Percentiles rank a stretch among this genome's conserved stretches.
phyloP scores from a whole-genome alignment of 164 flowering plant species.

The Houttuynia cordata region DNA sequence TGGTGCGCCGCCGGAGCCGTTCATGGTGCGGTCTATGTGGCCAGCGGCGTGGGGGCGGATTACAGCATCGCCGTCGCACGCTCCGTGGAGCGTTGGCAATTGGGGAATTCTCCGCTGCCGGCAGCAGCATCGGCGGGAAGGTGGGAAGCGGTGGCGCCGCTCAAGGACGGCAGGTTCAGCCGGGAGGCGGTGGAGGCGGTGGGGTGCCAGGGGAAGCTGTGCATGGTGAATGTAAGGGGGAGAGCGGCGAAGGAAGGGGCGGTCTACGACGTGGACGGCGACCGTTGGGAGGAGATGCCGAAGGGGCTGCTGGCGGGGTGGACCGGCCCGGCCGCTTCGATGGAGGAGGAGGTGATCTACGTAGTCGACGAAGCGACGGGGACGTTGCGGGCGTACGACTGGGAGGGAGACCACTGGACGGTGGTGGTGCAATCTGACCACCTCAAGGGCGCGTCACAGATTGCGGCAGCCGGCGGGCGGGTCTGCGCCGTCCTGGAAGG shows the following conservation, averaged over 20 bases:
- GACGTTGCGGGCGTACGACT: conserved; percentile 28
- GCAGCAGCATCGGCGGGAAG: not conserved
- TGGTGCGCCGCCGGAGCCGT: conserved; percentile 73
- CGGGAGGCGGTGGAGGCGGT: conserved; percentile 76
- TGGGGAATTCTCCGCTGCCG: conserved; percentile 25
- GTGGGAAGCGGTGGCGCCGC: conserved; percentile 24
- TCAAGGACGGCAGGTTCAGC: conserved; percentile 45
- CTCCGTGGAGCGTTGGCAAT: conserved; percentile 46
- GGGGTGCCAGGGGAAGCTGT: conserved; percentile 58
- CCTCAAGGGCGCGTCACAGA: conserved; percentile 44
- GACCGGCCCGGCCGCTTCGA: conserved; percentile 67
- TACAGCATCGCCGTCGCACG: conserved; percentile 42
- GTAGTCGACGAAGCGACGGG: conserved; percentile 49
- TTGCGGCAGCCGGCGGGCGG: conserved; percentile 50
- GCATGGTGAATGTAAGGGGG: conserved; percentile 71
- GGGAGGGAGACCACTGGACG: conserved; percentile 36
- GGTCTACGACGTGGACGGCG: conserved; percentile 32
- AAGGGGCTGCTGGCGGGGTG: conserved; percentile 62
- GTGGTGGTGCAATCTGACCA: conserved; percentile 24
- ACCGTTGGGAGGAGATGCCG: conserved; percentile 59
- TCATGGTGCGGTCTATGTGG: conserved; percentile 32
- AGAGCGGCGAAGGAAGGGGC: conserved; percentile 41
- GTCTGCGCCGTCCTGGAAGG: conserved; percentile 41
- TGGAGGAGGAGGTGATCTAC: conserved; percentile 57
- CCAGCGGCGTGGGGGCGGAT: conserved; percentile 58